These are phyloP conservation scores for Microthlaspi erraticum DNA, from an alignment of 345 rosid genomes.

Conservation along the genomic window DNA sequence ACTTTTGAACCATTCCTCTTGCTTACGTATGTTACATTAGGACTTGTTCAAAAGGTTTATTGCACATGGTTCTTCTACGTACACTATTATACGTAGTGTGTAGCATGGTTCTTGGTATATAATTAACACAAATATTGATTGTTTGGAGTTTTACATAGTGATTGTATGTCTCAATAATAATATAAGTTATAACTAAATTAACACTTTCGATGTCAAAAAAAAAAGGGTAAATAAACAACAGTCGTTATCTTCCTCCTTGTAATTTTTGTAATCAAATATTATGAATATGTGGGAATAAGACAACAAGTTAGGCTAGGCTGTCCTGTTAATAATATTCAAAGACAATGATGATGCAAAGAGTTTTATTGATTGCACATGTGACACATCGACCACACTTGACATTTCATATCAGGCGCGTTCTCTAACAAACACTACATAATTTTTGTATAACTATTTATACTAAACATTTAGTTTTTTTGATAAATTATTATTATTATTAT, in stretches of 20 bases:
- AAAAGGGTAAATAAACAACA: too few species aligned
- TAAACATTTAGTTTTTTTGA: neutral
- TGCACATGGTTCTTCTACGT: slow-evolving; percentile 38
- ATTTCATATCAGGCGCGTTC: neutral
- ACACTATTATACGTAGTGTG: slow-evolving; percentile 1
- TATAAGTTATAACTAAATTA: neutral
- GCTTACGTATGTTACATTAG: slow-evolving; percentile 26
- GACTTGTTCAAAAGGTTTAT: slow-evolving; percentile 36
- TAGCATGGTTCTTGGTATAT: neutral
- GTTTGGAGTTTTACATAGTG: neutral
- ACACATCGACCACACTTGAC: slow-evolving; percentile 21
- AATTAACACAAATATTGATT: slow-evolving; percentile 3
- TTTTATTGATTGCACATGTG: slow-evolving; percentile 10
- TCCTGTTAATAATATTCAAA: slow-evolving; percentile 11
- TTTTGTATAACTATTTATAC: neutral
- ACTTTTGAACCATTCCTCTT: slow-evolving; percentile 35
- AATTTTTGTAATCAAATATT: neutral
- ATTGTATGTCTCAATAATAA: neutral
- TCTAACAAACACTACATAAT: neutral
- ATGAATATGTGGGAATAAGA: neutral
- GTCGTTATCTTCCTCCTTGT: neutral
- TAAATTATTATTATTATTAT: too few species aligned
- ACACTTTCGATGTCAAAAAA: too few species aligned
- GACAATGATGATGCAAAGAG: slow-evolving; percentile 1
- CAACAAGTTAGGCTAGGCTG: neutral